Evolutionary conservation across 2,329 filamentous ascomycete genomes (phyloP).

Genomic region (Dendryphion nanum): DNA sequence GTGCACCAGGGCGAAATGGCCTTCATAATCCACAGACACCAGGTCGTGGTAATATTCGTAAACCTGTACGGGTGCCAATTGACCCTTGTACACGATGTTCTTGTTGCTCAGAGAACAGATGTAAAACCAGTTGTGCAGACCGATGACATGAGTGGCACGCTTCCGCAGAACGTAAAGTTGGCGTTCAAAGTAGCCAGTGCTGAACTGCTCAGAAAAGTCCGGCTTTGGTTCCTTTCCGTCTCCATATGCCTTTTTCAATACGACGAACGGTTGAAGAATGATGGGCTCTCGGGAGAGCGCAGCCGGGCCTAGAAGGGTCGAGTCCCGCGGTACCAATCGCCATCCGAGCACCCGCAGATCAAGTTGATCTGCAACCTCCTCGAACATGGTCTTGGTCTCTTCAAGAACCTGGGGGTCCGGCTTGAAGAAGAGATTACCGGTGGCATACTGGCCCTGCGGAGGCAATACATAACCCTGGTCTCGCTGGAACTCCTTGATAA

Average conservation of each 20-base stretch:
- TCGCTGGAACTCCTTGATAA: slow-evolving; percentile 95
- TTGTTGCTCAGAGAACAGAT: slow-evolving; percentile 94
- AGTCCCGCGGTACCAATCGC: slow-evolving; percentile 94
- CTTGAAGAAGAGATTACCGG: slow-evolving; percentile 98
- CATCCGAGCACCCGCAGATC: slow-evolving; percentile 91
- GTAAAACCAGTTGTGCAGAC: slow-evolving; percentile 98
- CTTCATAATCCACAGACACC: slow-evolving; percentile 95
- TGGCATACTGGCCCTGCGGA: slow-evolving; percentile 87
- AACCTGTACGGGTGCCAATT: slow-evolving; percentile 89
- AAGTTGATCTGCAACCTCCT: slow-evolving; percentile 85
- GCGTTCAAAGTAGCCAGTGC: slow-evolving; percentile 83
- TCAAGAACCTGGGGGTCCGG: slow-evolving; percentile 86
- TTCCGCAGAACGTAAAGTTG: slow-evolving; percentile 95
- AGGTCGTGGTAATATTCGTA: slow-evolving; percentile 98
- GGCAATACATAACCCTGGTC: slow-evolving; percentile 87
- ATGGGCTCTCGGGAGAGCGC: slow-evolving; percentile 91
- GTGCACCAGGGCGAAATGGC: slow-evolving; percentile 93
- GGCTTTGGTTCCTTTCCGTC: slow-evolving; percentile 73
- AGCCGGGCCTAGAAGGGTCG: slow-evolving; percentile 86
- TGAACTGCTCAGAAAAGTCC: slow-evolving; percentile 76
- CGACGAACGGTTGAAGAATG: slow-evolving; percentile 93
- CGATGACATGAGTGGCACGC: slow-evolving; percentile 90
- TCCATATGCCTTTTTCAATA: slow-evolving; percentile 82
- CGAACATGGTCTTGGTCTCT: slow-evolving; percentile 88
- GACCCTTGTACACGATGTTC: slow-evolving; percentile 99